Conservation (phyloP, 345 rosid species). For the Clausena lansium region DNA sequence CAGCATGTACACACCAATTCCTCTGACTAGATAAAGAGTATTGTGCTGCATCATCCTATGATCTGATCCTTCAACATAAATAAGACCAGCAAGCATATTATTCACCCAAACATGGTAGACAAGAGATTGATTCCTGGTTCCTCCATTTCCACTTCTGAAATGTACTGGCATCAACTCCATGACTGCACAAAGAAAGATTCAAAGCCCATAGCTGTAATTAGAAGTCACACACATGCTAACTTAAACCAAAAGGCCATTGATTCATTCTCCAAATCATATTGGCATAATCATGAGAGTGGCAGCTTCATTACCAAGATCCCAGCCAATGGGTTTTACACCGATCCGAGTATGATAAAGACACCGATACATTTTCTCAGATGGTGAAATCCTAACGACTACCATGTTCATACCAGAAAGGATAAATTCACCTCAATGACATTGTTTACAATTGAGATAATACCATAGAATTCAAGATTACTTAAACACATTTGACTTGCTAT, state of each 20-base stretch:
- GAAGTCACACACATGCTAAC: background rate
- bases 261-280: background rate
- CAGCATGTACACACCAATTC: constrained; percentile 81
- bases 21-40: constrained; percentile 57
- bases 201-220: background rate
- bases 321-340: background rate
- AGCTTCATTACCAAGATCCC: background rate
- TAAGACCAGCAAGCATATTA: constrained; percentile 67
- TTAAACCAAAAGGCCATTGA: background rate
- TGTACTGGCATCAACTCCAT: constrained; percentile 59
- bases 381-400: background rate
- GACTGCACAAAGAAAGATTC: constrained; percentile 40
- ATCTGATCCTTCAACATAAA: constrained; percentile 84
- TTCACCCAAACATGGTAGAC: constrained; percentile 86
- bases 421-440: background rate
- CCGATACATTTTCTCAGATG: background rate
- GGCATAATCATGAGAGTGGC: background rate
- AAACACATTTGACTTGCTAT: background rate
- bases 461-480: too few species aligned
- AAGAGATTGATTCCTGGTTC: constrained; percentile 65
- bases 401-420: background rate
- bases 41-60: constrained; percentile 83
- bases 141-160: constrained; percentile 44
- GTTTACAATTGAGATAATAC: background rate
- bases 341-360: background rate